Evolutionary conservation across 1,284 basidiomycete species (phyloP), one percentile per base, ranked within the genome.

Genomic region (Neolentinus lepideus): DNA sequence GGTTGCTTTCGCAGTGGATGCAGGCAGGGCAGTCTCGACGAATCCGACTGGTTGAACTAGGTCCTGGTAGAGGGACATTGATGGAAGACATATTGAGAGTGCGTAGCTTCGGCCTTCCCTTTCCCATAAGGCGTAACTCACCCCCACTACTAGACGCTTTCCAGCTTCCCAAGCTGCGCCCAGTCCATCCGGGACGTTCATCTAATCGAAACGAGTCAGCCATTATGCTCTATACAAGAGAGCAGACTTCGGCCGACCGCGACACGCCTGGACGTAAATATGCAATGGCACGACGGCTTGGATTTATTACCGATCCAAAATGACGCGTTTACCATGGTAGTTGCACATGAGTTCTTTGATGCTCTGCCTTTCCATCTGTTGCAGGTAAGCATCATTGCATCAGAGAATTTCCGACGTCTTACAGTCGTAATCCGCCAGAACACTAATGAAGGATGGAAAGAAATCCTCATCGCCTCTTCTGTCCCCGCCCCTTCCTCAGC

Each of bases 321-420:
- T 29, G 77, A 81, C 16, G 74, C 72, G 43, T 98, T 88, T 69
- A 97, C 94, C 0, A 85, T 98, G 75, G 69, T 97, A 21, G 73
- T 98, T 6, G 97, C 96, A 0, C 96, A 99, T 68, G 97, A 99
- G 67, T 98, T 99, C 72, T 98, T 99, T 61, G 97, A 99, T 66
- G 96, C 96, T 0, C 76, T 99, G 52, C 96, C 96, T 0, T 86
- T 98, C 52, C 92, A 98, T 68, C 75, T 96, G 29, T 77, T 99
- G 50, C 86, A 97, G 75, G 93, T 92, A 62, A 12, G 73, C 66
- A 14, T 31, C 8, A 25, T 19, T n/a, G 46, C n/a, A n/a, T n/a
- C n/a, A n/a, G n/a, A n/a, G n/a, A n/a, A n/a, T n/a, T n/a, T n/a
- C n/a, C n/a, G n/a, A n/a, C n/a, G n/a, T n/a, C n/a, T n/a, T n/a